phyloP scores from a whole-genome alignment of 306 rosid species.

The Dalbergia cochinchinensis region DNA sequence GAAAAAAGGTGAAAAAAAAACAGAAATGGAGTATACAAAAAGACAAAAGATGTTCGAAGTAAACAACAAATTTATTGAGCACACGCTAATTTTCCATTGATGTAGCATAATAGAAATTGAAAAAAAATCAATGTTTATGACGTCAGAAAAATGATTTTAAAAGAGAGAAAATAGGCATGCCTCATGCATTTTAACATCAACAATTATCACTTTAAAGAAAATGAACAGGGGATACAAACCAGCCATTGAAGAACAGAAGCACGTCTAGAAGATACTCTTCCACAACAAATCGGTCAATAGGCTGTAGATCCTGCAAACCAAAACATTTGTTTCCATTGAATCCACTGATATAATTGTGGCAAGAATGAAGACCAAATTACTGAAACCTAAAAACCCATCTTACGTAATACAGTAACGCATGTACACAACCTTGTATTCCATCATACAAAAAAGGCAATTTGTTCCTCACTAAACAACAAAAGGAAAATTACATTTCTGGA shows the following conservation, averaged over 20 bases:
- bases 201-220: neutral
- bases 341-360: constrained; percentile 16
- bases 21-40: constrained; percentile 25
- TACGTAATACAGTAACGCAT: neutral
- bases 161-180: constrained; percentile 1
- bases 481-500: neutral
- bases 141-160: neutral
- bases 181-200: constrained; percentile 12
- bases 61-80: constrained; percentile 25
- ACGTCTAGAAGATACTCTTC: constrained; percentile 97
- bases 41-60: neutral
- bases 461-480: constrained; percentile 24
- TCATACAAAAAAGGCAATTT: constrained; percentile 28
- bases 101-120: neutral
- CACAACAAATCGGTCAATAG: constrained; percentile 90
- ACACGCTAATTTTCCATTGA: constrained; percentile 22
- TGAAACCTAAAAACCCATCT: constrained; percentile 16
- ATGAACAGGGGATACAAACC: constrained; percentile 66
- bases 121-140: neutral
- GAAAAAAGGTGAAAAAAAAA: neutral
- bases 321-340: constrained; percentile 35
- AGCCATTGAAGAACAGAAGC: constrained; percentile 95
- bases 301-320: constrained; percentile 85
- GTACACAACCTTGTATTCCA: constrained; percentile 1
- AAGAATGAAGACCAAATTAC: constrained; percentile 26